These are phyloP conservation scores for Zea mays DNA, from an alignment of 176 grass and related monocot genomes.

Conservation along the genomic window Zm-B73-REFERENCE-NAM-5.0 NC_050098.1:44255001-44255500, in stretches of 20 bases:
- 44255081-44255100: slow-evolving; percentile 41
- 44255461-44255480: slow-evolving; percentile 83
- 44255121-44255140: slow-evolving; percentile 86
- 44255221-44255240: slow-evolving; percentile 11
- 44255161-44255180: slow-evolving; percentile 89
- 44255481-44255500: slow-evolving; percentile 96
- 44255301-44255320: slow-evolving; percentile 77
- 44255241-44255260: slow-evolving; percentile 14
- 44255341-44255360: slow-evolving; percentile 77
- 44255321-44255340: slow-evolving; percentile 78
- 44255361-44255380: slow-evolving; percentile 77
- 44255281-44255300: slow-evolving; percentile 3
- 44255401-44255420: slow-evolving; percentile 30
- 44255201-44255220: background rate
- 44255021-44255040: no score
- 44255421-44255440: slow-evolving; percentile 67
- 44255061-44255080: slow-evolving; percentile 47
- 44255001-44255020: background rate
- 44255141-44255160: slow-evolving; percentile 74
- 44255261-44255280: background rate
- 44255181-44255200: slow-evolving; percentile 90
- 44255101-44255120: slow-evolving; percentile 59
- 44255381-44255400: slow-evolving; percentile 71
- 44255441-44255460: slow-evolving; percentile 83
- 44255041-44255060: background rate